Evolutionary conservation across 768 basidiomycete genomes (phyloP), one percentile per base, ranked within the genome.

Genomic region (Ramaria sp.): DNA sequence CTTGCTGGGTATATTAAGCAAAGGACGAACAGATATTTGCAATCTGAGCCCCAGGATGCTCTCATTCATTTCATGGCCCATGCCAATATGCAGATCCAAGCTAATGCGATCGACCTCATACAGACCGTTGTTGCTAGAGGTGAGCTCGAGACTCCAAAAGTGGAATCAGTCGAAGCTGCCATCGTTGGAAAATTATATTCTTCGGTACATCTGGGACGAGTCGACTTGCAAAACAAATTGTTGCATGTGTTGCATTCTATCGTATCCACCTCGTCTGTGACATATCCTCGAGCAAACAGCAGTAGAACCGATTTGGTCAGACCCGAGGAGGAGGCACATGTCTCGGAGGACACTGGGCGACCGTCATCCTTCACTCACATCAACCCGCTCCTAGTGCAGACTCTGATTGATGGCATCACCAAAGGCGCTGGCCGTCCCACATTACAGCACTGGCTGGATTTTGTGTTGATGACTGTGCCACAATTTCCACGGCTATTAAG

Each of bases 371-470:
- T 68, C 66, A 54, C 45, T 65, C 70, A 78, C 10, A 68, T 87
- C 51, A 88, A 86, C 63, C 79, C 87, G 0, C 77, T 91, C 43
- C 70, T 96, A 27, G 77, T 86, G 0, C 88, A 87, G 62, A 83
- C 86, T 0, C 73, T 97, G 20, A 73, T 86, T 17, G 90, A 95
- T 65, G 95, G 90, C 2, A 81, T 98, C 48, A 73, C 83, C 11
- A 67, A 74, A 4, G 71, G 76, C 10, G 69, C 77, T 31, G 96
- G 95, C 69, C 81, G 84, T 30, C 78, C 91, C 1, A 78, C 95
- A 24, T 68, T 95, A 31, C 94, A 96, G 64, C 91, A 96, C 63
- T 98, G 95, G 95, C 76, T 98, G 27, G 95, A 98, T 67, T 98
- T 99, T 67, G 77, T 97, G 59, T 78, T 95, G 54, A 89, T 90